Conservation (phyloP, 2,329 filamentous ascomycete genomes). For the Purpureocillium lavendulum region DNA sequence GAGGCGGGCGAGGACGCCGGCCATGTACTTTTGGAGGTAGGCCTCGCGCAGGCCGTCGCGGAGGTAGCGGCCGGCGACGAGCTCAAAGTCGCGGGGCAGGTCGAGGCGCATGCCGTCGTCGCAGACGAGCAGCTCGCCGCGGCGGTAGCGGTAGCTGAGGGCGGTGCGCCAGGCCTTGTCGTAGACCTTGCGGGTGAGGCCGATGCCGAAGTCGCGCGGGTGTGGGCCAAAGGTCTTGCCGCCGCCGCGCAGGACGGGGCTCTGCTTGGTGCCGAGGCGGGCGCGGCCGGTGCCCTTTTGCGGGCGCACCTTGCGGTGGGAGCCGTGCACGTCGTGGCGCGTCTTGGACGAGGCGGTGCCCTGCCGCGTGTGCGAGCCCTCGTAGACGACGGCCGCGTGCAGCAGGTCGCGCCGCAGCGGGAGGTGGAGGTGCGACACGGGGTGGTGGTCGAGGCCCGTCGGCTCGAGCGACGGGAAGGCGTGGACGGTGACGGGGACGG, state of each 20-base stretch:
- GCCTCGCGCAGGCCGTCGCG: conserved; percentile 43
- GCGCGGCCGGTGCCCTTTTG: conserved; percentile 84
- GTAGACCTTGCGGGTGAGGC: conserved; percentile 81
- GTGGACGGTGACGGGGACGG: conserved; percentile 80
- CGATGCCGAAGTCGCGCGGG: conserved; percentile 81
- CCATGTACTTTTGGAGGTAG: conserved; percentile 54
- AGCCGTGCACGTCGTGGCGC: conserved; percentile 75
- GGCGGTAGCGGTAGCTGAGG: conserved; percentile 80
- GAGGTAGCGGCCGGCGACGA: conserved; percentile 31
- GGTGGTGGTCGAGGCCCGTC: conserved; percentile 66
- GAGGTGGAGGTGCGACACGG: conserved; percentile 73
- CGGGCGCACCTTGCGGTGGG: conserved; percentile 68
- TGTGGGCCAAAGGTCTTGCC: conserved; percentile 87
- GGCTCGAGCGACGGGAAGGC: conserved; percentile 86
- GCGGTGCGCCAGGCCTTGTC: conserved; percentile 93
- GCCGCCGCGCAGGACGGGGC: conserved; percentile 74
- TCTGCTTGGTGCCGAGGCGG: conserved; percentile 73
- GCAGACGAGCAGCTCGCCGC: conserved; percentile 79
- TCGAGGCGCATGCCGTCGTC: conserved; percentile 67
- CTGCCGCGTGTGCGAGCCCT: conserved; percentile 80
- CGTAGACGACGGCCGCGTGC: conserved; percentile 85
- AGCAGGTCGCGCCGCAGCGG: conserved; percentile 87
- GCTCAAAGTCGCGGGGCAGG: conserved; percentile 40
- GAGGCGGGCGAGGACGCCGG: conserved; percentile 62
- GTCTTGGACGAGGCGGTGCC: conserved; percentile 81